Evolutionary conservation across 768 basidiomycete genomes (phyloP).

Genomic region (Phlebiopsis flavidoalba): DNA sequence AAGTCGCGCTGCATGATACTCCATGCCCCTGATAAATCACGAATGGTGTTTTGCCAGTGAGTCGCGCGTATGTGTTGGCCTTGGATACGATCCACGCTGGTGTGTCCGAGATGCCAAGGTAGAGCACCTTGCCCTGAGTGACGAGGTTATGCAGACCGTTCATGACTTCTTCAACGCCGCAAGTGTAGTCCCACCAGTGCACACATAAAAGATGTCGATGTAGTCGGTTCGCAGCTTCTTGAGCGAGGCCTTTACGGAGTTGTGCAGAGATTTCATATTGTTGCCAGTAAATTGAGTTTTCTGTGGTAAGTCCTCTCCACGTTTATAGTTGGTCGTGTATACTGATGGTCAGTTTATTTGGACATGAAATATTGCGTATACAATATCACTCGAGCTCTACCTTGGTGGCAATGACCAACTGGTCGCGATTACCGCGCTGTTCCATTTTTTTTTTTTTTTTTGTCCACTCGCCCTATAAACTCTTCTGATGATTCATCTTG

Average conservation of each 20-base stretch:
- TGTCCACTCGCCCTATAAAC: slow-evolving; percentile 41
- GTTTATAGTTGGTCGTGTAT: slow-evolving; percentile 23
- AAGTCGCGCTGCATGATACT: slow-evolving; percentile 26
- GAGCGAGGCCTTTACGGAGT: slow-evolving; percentile 31
- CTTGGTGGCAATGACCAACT: slow-evolving; percentile 30
- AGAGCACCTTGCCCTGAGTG: slow-evolving; percentile 35
- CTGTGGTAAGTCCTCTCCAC: slow-evolving; percentile 14
- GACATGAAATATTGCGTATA: not conserved
- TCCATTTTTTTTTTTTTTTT: too few relatives aligned
- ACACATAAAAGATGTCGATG: slow-evolving; percentile 52
- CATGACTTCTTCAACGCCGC: slow-evolving; percentile 39
- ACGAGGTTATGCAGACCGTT: slow-evolving; percentile 35
- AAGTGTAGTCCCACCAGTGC: slow-evolving; percentile 42
- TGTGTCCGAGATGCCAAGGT: slow-evolving; percentile 25
- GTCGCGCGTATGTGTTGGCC: slow-evolving; percentile 31
- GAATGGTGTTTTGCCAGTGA: slow-evolving; percentile 33
- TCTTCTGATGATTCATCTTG: slow-evolving; percentile 31
- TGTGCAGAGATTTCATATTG: slow-evolving; percentile 28
- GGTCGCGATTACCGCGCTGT: slow-evolving; percentile 29
- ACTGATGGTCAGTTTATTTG: slow-evolving; percentile 5
- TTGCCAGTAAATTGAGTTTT: slow-evolving; percentile 39
- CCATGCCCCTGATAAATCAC: slow-evolving; percentile 33
- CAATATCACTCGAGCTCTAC: slow-evolving; percentile 5
- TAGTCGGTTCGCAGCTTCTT: slow-evolving; percentile 53
- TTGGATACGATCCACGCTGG: slow-evolving; percentile 29